Evolutionary conservation across 306 rosid genomes (phyloP), one percentile per base, ranked within the genome.

Genomic region (Hippophae tibetana): DNA sequence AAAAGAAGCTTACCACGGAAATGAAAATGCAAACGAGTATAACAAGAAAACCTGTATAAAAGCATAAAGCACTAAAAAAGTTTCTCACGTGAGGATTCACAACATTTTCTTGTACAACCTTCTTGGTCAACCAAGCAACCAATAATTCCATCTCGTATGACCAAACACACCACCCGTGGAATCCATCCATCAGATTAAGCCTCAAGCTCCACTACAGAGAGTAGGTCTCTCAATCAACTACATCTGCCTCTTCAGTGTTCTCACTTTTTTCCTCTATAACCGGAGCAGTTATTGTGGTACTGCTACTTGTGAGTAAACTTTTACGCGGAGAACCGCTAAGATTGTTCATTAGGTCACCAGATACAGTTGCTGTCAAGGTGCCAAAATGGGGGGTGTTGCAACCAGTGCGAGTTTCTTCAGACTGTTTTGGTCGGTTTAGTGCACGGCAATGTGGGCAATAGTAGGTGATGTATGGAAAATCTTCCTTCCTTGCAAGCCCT

Each of bases 401-500:
- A 69, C 76, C 81, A 49, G 90, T 65, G 7, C 41, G 51, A 10
- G 0, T 71, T 73, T 64, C 93, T 50, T 83, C 94, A 23, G 57
- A 71, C 51, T 80, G 93, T 66, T 70, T 81, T 5, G 93, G 89
- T 60, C 79, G 76, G 81, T 93, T 93, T 54, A 93, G 70, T 51
- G 97, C 97, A 8, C 58, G 76, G 47, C 99, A 93, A 44, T 93
- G 97, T 2, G 99, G 99, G 76, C 99, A 93, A 72, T 86, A 93
- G 70, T 93, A 93, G 6, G 95, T 84, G 38, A 93, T 74, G 66
- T 64, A 86, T 55, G 89, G 90, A 60, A 86, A 88, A 56, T 93
- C 99, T 81, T 93, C 99, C 84, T 69, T 88, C 78, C 84, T 80
- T 47, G 80, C 97, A 62, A 93, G 94, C 72, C 99, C 99, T 88